Evolutionary conservation across 768 basidiomycete genomes (phyloP).

Genomic region (Cystobasidium ongulense): DNA sequence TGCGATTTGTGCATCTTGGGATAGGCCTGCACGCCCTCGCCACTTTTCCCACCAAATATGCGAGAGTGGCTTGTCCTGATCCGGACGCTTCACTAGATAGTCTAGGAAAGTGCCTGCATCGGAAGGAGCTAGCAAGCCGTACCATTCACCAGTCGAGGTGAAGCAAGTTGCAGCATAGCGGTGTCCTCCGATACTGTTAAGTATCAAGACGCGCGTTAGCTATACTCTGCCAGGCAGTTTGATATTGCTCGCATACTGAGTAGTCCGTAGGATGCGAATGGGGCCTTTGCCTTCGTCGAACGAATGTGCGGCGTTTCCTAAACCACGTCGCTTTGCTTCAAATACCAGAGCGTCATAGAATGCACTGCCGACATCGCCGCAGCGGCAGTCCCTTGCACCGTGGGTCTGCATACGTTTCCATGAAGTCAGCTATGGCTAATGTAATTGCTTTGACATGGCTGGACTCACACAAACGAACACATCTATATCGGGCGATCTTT

Average conservation of each 20-base stretch:
- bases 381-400: conserved; percentile 42
- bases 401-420: conserved; percentile 35
- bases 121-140: conserved; percentile 4
- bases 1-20: neutral
- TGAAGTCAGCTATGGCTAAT: neutral
- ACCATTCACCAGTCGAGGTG: conserved; percentile 31
- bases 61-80: neutral
- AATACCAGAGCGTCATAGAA: conserved; percentile 36
- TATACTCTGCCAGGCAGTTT: neutral
- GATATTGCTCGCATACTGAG: conserved; percentile 33
- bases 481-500: neutral
- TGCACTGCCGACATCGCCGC: conserved; percentile 40
- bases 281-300: conserved; percentile 23
- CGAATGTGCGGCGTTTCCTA: conserved; percentile 26
- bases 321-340: conserved; percentile 26
- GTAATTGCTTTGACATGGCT: neutral
- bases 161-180: conserved; percentile 28
- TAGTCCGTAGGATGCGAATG: conserved; percentile 35
- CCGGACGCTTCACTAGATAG: neutral
- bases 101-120: conserved; percentile 17
- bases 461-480: conserved; percentile 22
- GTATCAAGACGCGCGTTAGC: neutral
- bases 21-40: conserved; percentile 36
- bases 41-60: conserved; percentile 34
- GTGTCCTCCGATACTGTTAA: conserved; percentile 26